phyloP scores from a whole-genome alignment of 139 green algal genomes.

The Desmodesmus armatus region DNA sequence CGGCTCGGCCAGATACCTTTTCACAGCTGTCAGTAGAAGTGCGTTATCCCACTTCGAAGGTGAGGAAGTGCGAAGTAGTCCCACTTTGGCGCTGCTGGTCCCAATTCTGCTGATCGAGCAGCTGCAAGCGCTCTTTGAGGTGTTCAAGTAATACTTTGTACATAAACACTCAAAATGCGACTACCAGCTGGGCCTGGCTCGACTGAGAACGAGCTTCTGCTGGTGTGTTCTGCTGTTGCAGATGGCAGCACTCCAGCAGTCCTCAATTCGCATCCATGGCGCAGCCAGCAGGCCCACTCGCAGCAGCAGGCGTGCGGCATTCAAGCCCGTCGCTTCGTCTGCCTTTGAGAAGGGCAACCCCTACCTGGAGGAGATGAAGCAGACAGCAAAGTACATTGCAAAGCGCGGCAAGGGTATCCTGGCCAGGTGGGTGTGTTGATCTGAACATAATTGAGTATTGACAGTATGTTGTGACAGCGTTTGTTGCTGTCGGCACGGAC shows the following conservation, averaged over 20 bases:
- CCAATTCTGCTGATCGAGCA: not conserved
- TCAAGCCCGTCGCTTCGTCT: slow-evolving; percentile 3
- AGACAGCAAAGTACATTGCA: slow-evolving; percentile 80
- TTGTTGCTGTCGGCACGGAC: no score
- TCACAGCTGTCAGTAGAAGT: no score
- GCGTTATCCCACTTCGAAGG: no score
- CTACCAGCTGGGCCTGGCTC: not conserved
- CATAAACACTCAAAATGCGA: not conserved
- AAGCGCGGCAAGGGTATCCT: slow-evolving; percentile 58
- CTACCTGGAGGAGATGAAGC: slow-evolving; percentile 75
- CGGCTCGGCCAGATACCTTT: no score
- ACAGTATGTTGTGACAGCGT: no score
- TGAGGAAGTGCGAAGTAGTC: no score
- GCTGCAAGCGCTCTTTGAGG: not conserved
- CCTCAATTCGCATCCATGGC: not conserved
- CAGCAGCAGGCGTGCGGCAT: not conserved
- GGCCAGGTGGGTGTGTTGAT: not conserved
- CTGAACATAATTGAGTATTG: no score
- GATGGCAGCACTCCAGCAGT: not conserved
- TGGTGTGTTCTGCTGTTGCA: not conserved
- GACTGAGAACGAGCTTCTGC: not conserved
- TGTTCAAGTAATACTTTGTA: not conserved
- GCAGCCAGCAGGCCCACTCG: not conserved
- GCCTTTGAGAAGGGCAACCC: slow-evolving; percentile 59
- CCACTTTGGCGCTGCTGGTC: not conserved